Evolutionary conservation across 2,329 filamentous ascomycete species (phyloP), one percentile per base, ranked within the genome.

Genomic region (Colletotrichum gigasporum): DNA sequence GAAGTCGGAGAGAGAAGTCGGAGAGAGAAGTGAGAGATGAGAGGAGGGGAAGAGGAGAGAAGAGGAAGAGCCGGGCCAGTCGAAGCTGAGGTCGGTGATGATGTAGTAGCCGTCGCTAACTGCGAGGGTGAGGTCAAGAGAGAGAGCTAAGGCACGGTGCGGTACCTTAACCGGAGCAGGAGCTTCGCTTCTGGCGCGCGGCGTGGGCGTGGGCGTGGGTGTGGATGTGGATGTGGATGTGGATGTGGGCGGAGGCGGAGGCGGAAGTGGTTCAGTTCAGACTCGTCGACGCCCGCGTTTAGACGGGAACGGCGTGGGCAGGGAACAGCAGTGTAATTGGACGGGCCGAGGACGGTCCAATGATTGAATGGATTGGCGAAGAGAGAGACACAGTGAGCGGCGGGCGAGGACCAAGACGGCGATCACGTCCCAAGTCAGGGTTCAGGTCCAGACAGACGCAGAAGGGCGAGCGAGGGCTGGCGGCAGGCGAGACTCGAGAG

Each of bases 231-330:
- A 41, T 42, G 55, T 22, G 54, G 56, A 39, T 45, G 60, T n/a
- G n/a, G n/a, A 41, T 39, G 47, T 54, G 34, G 55, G 47, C 48
- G 55, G 30, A 61, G 56, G 47, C 54, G 60, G 61, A 47, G 35
- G 48, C 37, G 50, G n/a, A n/a, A n/a, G n/a, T n/a, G n/a, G n/a
- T n/a, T n/a, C n/a, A n/a, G 62, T 55, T 55, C 62, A 51, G 42
- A 55, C 26, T 62, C 42, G 44, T 54, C 45, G 56, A 62, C 56
- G 48, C 41, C 48, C 62, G 50, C 50, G 48, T 65, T 64, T 50
- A 42, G 62, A 65, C 62, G 62, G 57, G 62, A 65, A 65, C 62
- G 62, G 62, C 56, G 35, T 65, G 24, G 48, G 24, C 26, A 50
- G 50, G 50, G 56, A 35, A 32, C 42, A 34, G 56, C 10, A 42